A percentile compares a stretch with the other conserved stretches of the same genome.
phyloP scores from a whole-genome alignment of 2,329 filamentous ascomycete genomes.

The Venturia pyrina region DNA sequence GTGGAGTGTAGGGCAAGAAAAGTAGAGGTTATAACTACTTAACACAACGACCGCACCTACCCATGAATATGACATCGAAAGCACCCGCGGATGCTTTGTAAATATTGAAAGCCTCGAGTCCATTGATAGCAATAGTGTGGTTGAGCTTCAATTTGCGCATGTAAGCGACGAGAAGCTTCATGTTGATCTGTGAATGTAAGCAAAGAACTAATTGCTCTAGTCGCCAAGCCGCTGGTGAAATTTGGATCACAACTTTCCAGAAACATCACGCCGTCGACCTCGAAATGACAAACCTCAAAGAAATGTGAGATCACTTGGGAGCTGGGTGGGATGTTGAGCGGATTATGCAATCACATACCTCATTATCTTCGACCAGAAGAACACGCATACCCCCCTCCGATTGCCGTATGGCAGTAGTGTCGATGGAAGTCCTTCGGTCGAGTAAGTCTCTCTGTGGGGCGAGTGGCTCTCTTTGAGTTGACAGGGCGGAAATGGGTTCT shows the following conservation, averaged over 20 bases:
- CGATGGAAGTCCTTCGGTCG: not conserved
- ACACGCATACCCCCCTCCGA: slow-evolving; percentile 11
- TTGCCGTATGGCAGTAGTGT: not conserved
- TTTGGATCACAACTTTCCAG: not conserved
- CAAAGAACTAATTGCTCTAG: not conserved
- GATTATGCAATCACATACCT: slow-evolving; percentile 15
- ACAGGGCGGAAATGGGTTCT: not conserved
- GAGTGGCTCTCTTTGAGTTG: not conserved
- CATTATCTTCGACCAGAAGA: slow-evolving; percentile 26
- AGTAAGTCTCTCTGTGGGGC: not conserved
- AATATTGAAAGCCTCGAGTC: slow-evolving; percentile 25
- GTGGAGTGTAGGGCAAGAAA: not conserved
- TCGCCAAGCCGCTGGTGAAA: too few relatives aligned
- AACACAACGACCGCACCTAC: not conserved
- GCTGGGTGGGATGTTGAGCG: too few relatives aligned
- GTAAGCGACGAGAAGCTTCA: slow-evolving; percentile 26
- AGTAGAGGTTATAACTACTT: too few relatives aligned
- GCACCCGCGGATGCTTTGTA: slow-evolving; percentile 1
- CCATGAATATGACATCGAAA: slow-evolving; percentile 28
- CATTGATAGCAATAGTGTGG: slow-evolving; percentile 24
- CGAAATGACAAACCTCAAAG: too few relatives aligned
- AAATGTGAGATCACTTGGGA: too few relatives aligned
- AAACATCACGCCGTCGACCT: not conserved
- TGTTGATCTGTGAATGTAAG: slow-evolving; percentile 21
- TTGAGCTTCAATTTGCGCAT: slow-evolving; percentile 23